Evolutionary conservation across 768 basidiomycete species (phyloP).

Genomic region (Suillus bovinus): DNA sequence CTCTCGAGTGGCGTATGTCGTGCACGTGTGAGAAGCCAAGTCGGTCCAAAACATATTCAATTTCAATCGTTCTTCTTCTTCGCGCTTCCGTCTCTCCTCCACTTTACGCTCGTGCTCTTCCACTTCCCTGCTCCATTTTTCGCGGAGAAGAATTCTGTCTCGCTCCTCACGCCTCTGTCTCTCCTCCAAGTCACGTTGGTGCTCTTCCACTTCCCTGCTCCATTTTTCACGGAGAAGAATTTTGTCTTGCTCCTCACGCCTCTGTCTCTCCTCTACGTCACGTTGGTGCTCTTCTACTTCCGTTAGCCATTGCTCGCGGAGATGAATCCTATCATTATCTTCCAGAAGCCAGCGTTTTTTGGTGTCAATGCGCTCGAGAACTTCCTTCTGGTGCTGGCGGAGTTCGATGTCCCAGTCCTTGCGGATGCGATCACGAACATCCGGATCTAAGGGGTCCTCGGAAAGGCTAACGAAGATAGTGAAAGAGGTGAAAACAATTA

Average conservation of each 20-base stretch:
- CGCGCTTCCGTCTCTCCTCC: not conserved
- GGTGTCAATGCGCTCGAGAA: constrained; percentile 10
- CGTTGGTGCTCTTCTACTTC: not conserved
- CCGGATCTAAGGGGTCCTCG: constrained; percentile 21
- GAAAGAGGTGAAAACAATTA: not conserved
- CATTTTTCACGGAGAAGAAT: constrained; percentile 9
- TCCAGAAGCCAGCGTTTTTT: constrained; percentile 24
- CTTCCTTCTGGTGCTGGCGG: constrained; percentile 18
- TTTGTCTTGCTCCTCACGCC: constrained; percentile 12
- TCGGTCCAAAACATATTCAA: constrained; percentile 26
- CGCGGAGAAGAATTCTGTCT: not conserved
- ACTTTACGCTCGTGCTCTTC: constrained; percentile 9
- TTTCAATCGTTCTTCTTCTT: constrained; percentile 22
- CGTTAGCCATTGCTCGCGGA: not conserved
- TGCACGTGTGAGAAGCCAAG: constrained; percentile 24
- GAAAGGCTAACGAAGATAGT: constrained; percentile 14
- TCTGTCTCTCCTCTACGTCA: constrained; percentile 18
- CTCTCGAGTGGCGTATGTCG: constrained; percentile 27
- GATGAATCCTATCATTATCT: constrained; percentile 7
- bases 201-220: constrained; percentile 20
- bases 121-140: not conserved
- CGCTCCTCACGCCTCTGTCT: not conserved
- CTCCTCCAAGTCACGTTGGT: constrained; percentile 2
- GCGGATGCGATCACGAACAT: constrained; percentile 22
- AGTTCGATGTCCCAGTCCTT: constrained; percentile 22